Base-by-base conservation (phyloP, 495 filamentous ascomycete genomes). In the Penicillium roqueforti region DNA sequence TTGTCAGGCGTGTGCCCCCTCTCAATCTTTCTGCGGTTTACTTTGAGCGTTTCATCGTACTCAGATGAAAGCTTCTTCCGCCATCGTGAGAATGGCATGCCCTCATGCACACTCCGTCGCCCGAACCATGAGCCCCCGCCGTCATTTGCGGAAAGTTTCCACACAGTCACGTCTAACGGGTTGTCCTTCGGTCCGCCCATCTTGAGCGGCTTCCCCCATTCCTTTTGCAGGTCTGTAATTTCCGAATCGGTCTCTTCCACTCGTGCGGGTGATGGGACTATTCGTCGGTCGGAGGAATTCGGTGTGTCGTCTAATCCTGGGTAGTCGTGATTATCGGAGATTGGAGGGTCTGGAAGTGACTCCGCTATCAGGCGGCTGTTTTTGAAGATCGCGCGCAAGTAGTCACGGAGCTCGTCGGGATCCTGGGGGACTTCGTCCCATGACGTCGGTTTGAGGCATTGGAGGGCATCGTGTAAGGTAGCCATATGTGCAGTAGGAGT, bases 41-140 rank as follows among this genome's bases (percentile, higher is more conserved):
- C 73, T 66, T 74, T 83, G 50, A 74, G 72, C 51, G 73, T 80
- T 71, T 78, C 91, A 20, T 74, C 71, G 47, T 76, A 74, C 63
- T 80, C 74, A 0, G 75, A 54, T 0, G 73, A 72, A 1, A 79
- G 49, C 55, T 79, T 80, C 54, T 58, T 53, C 55, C 61, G 57
- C 75, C 85, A 96, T 62, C 81, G 86, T 11, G 74, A 68, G 65
- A 95, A 97, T 1, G 82, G 73, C 19, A 93, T 63, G 0, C 85
- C 84, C 57, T 85, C 81, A 54, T 97, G 91, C 14, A 97, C 76
- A 59, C 89, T 95, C 25, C 90, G 76, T 51, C 93, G 71, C 9
- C 88, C 90, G 69, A 97, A 97, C 92, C 92, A 97, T 3, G 83
- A 76, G 0, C 92, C 93, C 43, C 85, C 85, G 3, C 91, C 87